Base-by-base conservation (phyloP, 495 filamentous ascomycete genomes). In the Podospora australis region DNA sequence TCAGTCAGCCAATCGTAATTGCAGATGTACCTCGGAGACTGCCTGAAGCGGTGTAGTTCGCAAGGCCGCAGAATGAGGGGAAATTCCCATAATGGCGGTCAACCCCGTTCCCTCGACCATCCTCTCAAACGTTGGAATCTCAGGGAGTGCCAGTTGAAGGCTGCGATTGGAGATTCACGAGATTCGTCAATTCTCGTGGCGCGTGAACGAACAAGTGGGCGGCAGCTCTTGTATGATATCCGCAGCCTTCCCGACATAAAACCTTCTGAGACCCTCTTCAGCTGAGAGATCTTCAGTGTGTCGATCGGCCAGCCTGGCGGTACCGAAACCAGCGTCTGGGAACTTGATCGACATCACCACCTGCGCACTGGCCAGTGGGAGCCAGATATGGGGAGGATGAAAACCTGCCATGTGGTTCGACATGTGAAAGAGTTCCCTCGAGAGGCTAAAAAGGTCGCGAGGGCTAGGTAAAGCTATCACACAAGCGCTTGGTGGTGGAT, bases 21-120 rank as follows among this genome's bases (percentile, higher is more conserved):
- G 35, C 52, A 49, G 21, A n/a, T 19, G 23, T 2, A 2, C 34
- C 22, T 46, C 35, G 52, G 40, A 9, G 21, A 43, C 30, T 20
- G 14, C 44, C 44, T 21, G 17, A 48, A 47, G 13, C 30, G 23
- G 50, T 43, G 30, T 28, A 46, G 50, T 39, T 20, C 20, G 17
- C 20, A 23, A 26, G 22, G 9, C 34, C 19, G 28, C 14, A 43
- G 6, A 26, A 8, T 24, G 28, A 25, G 21, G 22, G 4, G 17
- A 49, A 20, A n/a, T 7, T 16, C 35, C 21, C 35, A 29, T 32
- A 24, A 22, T n/a, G 48, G 44, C 44, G 44, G 50, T 44, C 50
- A 43, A 46, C 28, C 36, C 38, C 39, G 49, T 32, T 13, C 14
- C 42, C 29, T 46, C 16, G 28, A 24, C 22, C 17, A 24, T 14